Evolutionary conservation across 768 basidiomycete genomes (phyloP), one percentile per base, ranked within the genome.

Genomic region (Agaricus sinodeliciosus): DNA sequence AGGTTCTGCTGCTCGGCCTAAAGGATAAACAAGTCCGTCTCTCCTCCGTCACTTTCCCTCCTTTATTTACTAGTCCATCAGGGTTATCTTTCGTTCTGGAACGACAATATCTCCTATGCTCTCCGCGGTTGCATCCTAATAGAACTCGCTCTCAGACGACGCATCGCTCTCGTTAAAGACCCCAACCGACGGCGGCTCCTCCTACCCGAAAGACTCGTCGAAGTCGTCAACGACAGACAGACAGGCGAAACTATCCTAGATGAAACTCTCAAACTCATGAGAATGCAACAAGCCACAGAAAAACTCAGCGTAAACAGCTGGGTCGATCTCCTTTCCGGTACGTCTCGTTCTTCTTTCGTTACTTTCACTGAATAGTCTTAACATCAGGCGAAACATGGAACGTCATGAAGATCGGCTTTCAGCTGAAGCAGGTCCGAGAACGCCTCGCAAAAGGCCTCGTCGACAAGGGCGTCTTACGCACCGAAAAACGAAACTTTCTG

Each of bases 51-150:
- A 15, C 26, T 39, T 39, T 26, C 39, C n/a, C 16, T 9, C 31
- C 19, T 18, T 16, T 9, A 42, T 28, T 15, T 16, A 44, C 34
- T 46, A 9, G 36, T 2, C 6, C 13, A 18, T 57, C n/a, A 76
- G 72, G 94, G 94, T 34, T 96, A 98, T 68, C 82, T 98, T 36
- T 95, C 93, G 1, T 98, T 98, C 66, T 98, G 95, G 95, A 98
- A 98, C 71, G 95, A 99, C 76, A 98, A 97, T 71, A 99, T 99
- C 59, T 96, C 94, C 0, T 99, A 99, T 69, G 94, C 95, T 12
- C 79, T 99, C 2, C 84, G 96, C n/a, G 96, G 96, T 4, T 97
- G 95, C 67, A 97, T 99, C 62, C 81, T 99, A 56, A 87, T 98
- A 51, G 95, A 99, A 66, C 86, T 99, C 55, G 94, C 95, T 0